These are phyloP conservation scores for Papiliotrema fonsecae DNA, from an alignment of 1,284 basidiomycete species.

Conservation along the genomic window DNA sequence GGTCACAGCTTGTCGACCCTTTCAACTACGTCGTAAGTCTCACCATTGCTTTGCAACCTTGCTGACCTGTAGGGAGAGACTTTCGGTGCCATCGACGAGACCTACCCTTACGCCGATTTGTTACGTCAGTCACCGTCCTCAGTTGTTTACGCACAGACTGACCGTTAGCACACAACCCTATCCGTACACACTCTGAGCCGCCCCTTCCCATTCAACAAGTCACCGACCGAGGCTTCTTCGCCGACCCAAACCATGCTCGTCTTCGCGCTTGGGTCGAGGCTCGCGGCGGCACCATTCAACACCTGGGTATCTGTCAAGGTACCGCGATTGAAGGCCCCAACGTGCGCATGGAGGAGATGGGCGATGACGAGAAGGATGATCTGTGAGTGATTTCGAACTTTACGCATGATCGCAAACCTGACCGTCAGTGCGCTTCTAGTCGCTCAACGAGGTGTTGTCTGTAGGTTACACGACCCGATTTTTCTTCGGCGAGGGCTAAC, in stretches of 20 bases:
- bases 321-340: slow-evolving; percentile 47
- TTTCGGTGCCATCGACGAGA: slow-evolving; percentile 23
- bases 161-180: slow-evolving; percentile 32
- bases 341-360: slow-evolving; percentile 48
- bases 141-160: background rate
- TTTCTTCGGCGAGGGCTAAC: background rate
- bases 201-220: slow-evolving; percentile 56
- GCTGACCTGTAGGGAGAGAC: slow-evolving; percentile 28
- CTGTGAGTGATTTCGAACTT: slow-evolving; percentile 29
- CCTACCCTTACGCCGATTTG: slow-evolving; percentile 33
- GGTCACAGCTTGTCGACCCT: slow-evolving; percentile 30
- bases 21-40: slow-evolving; percentile 41
- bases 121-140: slow-evolving; percentile 26
- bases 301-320: slow-evolving; percentile 48
- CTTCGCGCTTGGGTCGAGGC: slow-evolving; percentile 36
- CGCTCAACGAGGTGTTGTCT: slow-evolving; percentile 43
- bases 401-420: slow-evolving; percentile 4
- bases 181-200: slow-evolving; percentile 30
- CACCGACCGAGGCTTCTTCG: slow-evolving; percentile 58
- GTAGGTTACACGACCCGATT: slow-evolving; percentile 18
- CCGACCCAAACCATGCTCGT: slow-evolving; percentile 41
- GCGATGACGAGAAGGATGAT: slow-evolving; percentile 50
- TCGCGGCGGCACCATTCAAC: slow-evolving; percentile 45
- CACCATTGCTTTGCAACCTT: background rate
- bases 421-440: slow-evolving; percentile 33